Evolutionary conservation across 2,329 filamentous ascomycete species (phyloP), one percentile per base, ranked within the genome.

Genomic region (Alternaria sp.): DNA sequence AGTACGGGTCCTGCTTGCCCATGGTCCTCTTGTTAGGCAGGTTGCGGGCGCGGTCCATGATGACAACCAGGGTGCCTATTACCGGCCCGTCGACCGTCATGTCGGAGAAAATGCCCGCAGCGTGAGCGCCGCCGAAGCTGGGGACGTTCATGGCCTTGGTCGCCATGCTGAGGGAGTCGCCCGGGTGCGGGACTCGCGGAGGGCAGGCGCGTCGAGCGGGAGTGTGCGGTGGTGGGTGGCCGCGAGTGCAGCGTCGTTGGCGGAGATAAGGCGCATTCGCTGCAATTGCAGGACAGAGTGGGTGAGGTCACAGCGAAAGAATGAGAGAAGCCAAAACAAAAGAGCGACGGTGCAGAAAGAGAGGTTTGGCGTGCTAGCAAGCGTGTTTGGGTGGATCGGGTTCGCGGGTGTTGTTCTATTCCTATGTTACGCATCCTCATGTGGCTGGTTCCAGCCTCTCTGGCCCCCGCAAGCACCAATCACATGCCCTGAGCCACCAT

Each of bases 1-100:
- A 97, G 81, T 98, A 99, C 0, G 96, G 95, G 78, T 98, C 94
- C 83, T 99, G 96, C 83, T 99, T 99, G 60, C 96, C 96, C 85
- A 99, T 97, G 6, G 94, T 96, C 84, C 97, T 97, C 72, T 94
- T 85, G 82, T 99, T 99, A 55, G 96, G 96, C 71, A 99, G 84
- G 79, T 99, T 99, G 87, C 97, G 98, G 56, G 94, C 96, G 71
- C 94, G 88, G 83, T 99, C 96, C 75, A 98, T 89, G 74, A 99
- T 90, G 61, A 94, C 87, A 50, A 99, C 93, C 71, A 99, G 85
- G 2, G 94, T 98, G 71, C 96, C 96, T 75, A 99, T 97, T 64
- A 92, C 87, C 4, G 96, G 95, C 1, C 96, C 96, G 79, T 98
- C 95, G 61, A 97, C 88, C 20, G 90, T 92, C 90, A 97, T 94